Evolutionary conservation across 495 filamentous ascomycete genomes (phyloP).

Genomic region (Xanthoparmelia taractica): DNA sequence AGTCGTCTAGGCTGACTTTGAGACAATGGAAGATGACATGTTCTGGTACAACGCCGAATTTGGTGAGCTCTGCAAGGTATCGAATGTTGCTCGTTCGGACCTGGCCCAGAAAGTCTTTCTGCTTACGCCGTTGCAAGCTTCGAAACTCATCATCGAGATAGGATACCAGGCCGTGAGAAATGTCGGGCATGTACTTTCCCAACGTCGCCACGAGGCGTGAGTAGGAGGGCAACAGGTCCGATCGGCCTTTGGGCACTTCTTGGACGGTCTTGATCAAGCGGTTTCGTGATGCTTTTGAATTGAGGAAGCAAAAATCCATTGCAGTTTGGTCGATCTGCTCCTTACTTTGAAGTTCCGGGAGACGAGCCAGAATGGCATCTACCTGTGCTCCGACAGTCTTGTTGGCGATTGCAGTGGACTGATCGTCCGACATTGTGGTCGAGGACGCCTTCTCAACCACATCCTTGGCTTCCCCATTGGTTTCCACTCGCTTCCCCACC

Average conservation of each 20-base stretch:
- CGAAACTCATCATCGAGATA: conserved; percentile 96
- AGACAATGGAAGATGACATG: conserved; percentile 99
- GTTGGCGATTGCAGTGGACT: conserved; percentile 89
- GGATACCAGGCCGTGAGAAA: conserved; percentile 83
- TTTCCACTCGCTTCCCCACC: conserved; percentile 49
- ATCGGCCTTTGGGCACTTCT: conserved; percentile 87
- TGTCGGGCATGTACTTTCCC: conserved; percentile 85
- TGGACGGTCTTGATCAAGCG: conserved; percentile 86
- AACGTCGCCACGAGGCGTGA: conserved; percentile 89
- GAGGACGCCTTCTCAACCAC: conserved; percentile 25
- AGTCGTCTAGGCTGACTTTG: conserved; percentile 94
- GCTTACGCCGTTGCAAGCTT: conserved; percentile 94
- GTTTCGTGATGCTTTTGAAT: conserved; percentile 96
- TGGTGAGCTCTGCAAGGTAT: conserved; percentile 94
- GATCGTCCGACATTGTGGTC: conserved; percentile 56
- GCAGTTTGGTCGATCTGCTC: conserved; percentile 87
- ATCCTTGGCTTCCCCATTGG: conserved; percentile 32
- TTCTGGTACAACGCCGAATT: conserved; percentile 96
- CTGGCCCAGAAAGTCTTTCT: conserved; percentile 93
- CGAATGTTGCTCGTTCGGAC: conserved; percentile 91
- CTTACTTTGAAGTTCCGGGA: conserved; percentile 85
- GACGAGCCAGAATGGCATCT: conserved; percentile 76
- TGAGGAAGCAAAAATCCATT: conserved; percentile 94
- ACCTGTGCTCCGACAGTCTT: conserved; percentile 97
- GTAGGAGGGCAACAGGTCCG: conserved; percentile 86